These are phyloP conservation scores for Rhodamnia rubescens DNA, from an alignment of 345 rosid species.

Conservation along the genomic window DNA sequence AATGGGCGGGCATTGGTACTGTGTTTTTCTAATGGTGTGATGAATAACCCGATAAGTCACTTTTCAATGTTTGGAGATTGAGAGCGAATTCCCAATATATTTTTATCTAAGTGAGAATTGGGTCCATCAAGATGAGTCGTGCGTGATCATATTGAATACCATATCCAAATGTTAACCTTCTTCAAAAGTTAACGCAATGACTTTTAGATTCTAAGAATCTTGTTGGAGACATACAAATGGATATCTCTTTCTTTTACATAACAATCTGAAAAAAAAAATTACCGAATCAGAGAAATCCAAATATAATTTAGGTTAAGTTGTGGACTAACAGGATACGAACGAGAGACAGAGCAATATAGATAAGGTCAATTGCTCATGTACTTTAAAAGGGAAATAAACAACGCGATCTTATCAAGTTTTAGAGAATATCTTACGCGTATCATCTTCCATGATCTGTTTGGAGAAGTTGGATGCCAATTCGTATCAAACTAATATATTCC, in stretches of 20 bases:
- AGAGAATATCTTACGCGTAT: no score
- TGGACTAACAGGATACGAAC: not conserved
- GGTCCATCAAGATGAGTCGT: not conserved
- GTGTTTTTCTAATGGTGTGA: rapidly evolving
- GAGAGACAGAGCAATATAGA: not conserved
- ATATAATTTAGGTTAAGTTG: not conserved
- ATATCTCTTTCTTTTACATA: no score
- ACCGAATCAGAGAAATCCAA: not conserved
- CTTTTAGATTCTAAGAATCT: not conserved
- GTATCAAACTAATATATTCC: no score
- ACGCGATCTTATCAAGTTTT: no score
- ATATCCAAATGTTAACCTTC: not conserved
- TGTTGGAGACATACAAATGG: no score
- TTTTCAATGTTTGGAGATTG: not conserved
- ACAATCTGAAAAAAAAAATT: not conserved
- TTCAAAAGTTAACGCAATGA: not conserved
- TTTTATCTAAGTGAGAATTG: not conserved
- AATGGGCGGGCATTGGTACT: not conserved
- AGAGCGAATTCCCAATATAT: no score
- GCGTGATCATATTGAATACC: not conserved
- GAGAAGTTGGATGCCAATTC: no score
- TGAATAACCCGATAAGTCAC: not conserved
- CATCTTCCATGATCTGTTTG: not conserved
- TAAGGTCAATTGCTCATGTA: not conserved
- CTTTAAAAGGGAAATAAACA: not conserved